A percentile compares a stretch with the other conserved stretches of the same genome.
phyloP scores from a whole-genome alignment of 257 asterid genomes.

The Verbascum thapsus region DNA sequence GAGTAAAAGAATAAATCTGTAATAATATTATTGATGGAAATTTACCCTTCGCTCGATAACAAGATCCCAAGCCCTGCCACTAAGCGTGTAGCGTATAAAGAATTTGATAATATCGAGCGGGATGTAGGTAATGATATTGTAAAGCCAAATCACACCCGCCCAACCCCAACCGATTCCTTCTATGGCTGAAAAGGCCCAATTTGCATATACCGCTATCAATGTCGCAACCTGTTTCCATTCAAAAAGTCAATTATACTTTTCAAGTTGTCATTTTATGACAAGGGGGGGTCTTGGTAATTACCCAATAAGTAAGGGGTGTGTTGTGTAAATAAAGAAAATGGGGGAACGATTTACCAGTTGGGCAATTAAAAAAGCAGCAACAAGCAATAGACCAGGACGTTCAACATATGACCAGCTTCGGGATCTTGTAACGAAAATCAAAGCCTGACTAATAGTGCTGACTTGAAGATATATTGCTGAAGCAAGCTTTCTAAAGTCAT shows the following conservation, averaged over 20 bases:
- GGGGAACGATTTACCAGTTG: constrained; percentile 60
- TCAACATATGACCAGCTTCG: constrained; percentile 90
- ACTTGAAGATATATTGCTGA: constrained; percentile 97
- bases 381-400: constrained; percentile 90
- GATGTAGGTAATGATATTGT: constrained; percentile 71
- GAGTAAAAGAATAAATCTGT: background rate
- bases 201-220: constrained; percentile 88
- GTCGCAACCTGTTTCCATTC: constrained; percentile 74
- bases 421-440: constrained; percentile 93
- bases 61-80: constrained; percentile 99
- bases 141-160: constrained; percentile 99
- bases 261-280: too few species aligned
- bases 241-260: constrained; percentile 15
- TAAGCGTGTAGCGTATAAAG: constrained; percentile 72
- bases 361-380: constrained; percentile 76
- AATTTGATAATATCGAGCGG: constrained; percentile 89
- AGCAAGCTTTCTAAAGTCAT: constrained; percentile 94
- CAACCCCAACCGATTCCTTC: constrained; percentile 99
- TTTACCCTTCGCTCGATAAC: constrained; percentile 91
- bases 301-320: too few species aligned
- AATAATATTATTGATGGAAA: background rate
- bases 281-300: too few species aligned
- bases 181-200: constrained; percentile 91
- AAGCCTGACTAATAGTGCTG: constrained; percentile 95
- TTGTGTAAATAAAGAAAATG: background rate